Conservation (phyloP, 75 land plant genomes). For the Sequoia sempervirens region DNA sequence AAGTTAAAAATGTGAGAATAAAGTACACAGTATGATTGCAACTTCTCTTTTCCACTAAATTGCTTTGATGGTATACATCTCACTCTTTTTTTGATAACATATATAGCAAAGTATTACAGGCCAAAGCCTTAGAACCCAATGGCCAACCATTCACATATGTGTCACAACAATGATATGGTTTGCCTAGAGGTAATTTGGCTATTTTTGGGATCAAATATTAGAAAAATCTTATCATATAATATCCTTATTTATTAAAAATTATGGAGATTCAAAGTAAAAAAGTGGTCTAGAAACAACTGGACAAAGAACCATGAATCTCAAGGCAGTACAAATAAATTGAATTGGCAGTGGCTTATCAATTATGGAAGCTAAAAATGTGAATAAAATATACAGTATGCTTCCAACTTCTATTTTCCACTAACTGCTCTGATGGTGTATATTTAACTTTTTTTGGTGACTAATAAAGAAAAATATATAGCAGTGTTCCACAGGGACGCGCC, state of each 20-base stretch:
- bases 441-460: too few species aligned
- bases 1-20: background rate
- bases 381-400: too few species aligned
- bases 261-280: background rate
- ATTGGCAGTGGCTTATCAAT: background rate
- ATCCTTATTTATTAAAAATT: background rate
- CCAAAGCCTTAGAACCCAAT: background rate
- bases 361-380: too few species aligned
- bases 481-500: too few species aligned
- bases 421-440: too few species aligned
- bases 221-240: background rate
- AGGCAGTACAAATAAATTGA: background rate
- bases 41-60: background rate
- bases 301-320: background rate
- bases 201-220: background rate
- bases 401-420: too few species aligned
- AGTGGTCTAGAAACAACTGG: background rate
- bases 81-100: background rate
- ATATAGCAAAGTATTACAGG: background rate
- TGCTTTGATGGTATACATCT: background rate
- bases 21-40: background rate
- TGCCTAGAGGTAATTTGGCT: background rate
- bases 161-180: background rate
- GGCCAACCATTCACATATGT: background rate
- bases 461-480: too few species aligned